Evolutionary conservation across 1,284 basidiomycete genomes (phyloP).

Genomic region (Thelephora terrestris): DNA sequence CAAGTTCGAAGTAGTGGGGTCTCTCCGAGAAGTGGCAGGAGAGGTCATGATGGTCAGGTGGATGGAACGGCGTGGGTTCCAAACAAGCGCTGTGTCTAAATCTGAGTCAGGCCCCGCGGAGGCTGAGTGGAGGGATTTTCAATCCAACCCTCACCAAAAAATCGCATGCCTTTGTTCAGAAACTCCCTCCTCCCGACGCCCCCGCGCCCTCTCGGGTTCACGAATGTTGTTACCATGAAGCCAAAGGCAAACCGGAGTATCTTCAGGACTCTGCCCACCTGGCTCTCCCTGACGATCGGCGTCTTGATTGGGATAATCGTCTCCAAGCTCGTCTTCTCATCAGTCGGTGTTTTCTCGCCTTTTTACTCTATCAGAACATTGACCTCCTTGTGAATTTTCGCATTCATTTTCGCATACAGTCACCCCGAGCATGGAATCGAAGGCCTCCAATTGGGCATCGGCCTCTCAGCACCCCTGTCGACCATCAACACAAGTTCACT

Average conservation of each 20-base stretch:
- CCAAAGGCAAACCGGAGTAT: conserved; percentile 19
- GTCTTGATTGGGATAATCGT: conserved; percentile 57
- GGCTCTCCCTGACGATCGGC: conserved; percentile 50
- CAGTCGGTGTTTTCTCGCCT: conserved; percentile 12
- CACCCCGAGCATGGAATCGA: conserved; percentile 43
- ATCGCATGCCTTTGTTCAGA: too few species aligned
- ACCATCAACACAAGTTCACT: conserved; percentile 38
- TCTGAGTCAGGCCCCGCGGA: too few species aligned
- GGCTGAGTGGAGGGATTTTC: too few species aligned
- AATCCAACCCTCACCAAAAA: too few species aligned
- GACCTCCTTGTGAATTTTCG: background rate
- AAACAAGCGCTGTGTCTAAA: too few species aligned
- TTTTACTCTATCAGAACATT: background rate
- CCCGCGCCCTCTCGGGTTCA: too few species aligned
- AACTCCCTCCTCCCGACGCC: too few species aligned
- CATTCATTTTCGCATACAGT: background rate
- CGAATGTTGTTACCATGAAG: conserved; percentile 18
- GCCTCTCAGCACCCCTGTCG: conserved; percentile 35
- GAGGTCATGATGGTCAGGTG: too few species aligned
- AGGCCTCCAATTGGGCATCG: conserved; percentile 35
- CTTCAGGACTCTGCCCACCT: conserved; percentile 22
- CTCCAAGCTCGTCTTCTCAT: conserved; percentile 39
- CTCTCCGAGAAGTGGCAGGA: too few species aligned
- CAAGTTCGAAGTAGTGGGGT: too few species aligned
- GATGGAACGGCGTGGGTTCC: too few species aligned